Percentiles rank a stretch among this genome's conserved stretches.
Conservation (phyloP, 2,329 filamentous ascomycete genomes). For the Fusarium nurragi region DNA sequence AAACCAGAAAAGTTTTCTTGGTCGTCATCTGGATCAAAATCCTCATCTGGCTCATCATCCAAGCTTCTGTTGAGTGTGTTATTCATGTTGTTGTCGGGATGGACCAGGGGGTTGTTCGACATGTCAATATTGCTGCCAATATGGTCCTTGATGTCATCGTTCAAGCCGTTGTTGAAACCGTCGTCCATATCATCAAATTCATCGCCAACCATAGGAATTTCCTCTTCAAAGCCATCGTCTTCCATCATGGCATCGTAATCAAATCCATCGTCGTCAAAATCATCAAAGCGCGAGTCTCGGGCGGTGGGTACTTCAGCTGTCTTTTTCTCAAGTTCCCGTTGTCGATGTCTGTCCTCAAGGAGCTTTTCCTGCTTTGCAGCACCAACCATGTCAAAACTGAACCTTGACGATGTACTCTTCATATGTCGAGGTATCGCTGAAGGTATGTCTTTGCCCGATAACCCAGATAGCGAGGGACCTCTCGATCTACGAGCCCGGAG, state of each 20-base stretch:
- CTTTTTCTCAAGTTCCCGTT: conserved; percentile 71
- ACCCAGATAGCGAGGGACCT: conserved; percentile 61
- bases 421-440: conserved; percentile 69
- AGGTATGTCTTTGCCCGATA: conserved; percentile 56
- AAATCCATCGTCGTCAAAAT: conserved; percentile 69
- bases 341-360: conserved; percentile 76
- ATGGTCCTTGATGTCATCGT: conserved; percentile 7
- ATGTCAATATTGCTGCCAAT: conserved; percentile 9
- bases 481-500: conserved; percentile 56
- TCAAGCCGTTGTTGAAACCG: conserved; percentile 43
- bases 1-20: conserved; percentile 71
- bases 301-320: conserved; percentile 50
- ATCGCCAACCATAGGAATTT: conserved; percentile 45
- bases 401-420: conserved; percentile 81
- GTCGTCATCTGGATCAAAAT: conserved; percentile 42
- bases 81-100: conserved; percentile 38
- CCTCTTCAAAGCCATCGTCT: conserved; percentile 71
- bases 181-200: conserved; percentile 45
- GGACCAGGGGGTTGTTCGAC: conserved; percentile 24
- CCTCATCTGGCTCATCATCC: conserved; percentile 42
- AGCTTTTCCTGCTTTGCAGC: conserved; percentile 73
- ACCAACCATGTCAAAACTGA: conserved; percentile 83
- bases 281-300: conserved; percentile 66
- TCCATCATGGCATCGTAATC: conserved; percentile 73
- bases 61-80: conserved; percentile 12